phyloP scores from a whole-genome alignment of 306 rosid species.

The Rosa persica region DNA sequence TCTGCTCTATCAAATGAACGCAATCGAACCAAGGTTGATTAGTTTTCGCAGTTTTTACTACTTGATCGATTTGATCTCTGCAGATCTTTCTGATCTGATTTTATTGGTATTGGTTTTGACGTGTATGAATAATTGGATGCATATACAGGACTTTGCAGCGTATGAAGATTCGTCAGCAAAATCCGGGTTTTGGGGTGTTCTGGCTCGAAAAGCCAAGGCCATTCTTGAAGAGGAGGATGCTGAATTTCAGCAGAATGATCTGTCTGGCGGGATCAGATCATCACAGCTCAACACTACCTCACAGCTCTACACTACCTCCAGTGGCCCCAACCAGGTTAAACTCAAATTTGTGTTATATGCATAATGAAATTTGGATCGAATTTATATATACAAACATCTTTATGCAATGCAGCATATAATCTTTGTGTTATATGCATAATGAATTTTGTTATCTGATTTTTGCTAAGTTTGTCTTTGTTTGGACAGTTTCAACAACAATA shows the following conservation, averaged over 20 bases:
- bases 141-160: conserved; percentile 57
- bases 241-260: conserved; percentile 23
- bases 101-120: neutral
- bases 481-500: conserved; percentile 45
- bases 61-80: neutral
- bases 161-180: conserved; percentile 41
- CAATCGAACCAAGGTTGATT: conserved; percentile 59
- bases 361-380: neutral
- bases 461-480: neutral
- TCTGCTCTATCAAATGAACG: conserved; percentile 50
- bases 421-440: neutral
- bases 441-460: conserved; percentile 12
- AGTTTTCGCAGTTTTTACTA: neutral
- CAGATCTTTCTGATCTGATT: neutral
- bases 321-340: conserved; percentile 52
- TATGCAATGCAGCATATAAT: neutral
- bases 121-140: neutral
- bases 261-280: conserved; percentile 36
- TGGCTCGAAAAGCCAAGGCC: conserved; percentile 85
- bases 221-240: conserved; percentile 69
- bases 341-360: neutral
- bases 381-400: neutral
- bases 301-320: conserved; percentile 29
- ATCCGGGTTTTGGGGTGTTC: conserved; percentile 85
- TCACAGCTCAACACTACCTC: conserved; percentile 33